These are phyloP conservation scores for Tricholoma sp. DNA, from an alignment of 768 basidiomycete genomes.

Conservation along the genomic window DNA sequence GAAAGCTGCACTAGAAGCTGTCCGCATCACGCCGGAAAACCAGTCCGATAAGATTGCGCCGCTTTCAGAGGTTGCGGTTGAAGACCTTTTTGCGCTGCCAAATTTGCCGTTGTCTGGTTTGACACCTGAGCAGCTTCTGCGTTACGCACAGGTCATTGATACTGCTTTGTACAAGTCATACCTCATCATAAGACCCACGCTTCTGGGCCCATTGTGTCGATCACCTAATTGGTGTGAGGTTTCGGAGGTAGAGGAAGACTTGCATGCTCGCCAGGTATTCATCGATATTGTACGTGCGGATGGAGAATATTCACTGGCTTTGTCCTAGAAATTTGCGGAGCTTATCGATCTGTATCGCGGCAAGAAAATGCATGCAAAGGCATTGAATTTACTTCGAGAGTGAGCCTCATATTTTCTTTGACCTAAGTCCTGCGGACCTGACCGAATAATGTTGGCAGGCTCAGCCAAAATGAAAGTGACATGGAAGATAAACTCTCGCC, in stretches of 20 bases:
- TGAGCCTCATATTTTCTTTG: constrained; percentile 33
- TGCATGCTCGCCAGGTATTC: constrained; percentile 69
- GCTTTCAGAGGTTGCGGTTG: constrained; percentile 65
- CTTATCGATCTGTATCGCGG: constrained; percentile 89
- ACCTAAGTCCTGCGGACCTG: neutral
- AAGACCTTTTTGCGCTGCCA: constrained; percentile 76
- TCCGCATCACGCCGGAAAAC: constrained; percentile 60
- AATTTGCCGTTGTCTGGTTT: constrained; percentile 66
- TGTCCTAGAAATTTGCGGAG: constrained; percentile 79
- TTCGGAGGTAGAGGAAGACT: constrained; percentile 83
- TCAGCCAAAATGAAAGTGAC: constrained; percentile 75
- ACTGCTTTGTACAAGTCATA: constrained; percentile 95
- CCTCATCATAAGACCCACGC: constrained; percentile 69
- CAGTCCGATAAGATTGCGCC: constrained; percentile 65
- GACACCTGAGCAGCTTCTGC: constrained; percentile 78
- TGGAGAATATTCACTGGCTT: constrained; percentile 1
- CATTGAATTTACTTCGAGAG: constrained; percentile 80
- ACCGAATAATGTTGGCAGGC: constrained; percentile 35
- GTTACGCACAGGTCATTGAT: constrained; percentile 91
- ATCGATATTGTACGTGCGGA: neutral
- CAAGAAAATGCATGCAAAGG: constrained; percentile 92
- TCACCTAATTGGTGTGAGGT: constrained; percentile 98
- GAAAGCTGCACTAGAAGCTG: constrained; percentile 63
- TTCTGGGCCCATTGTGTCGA: constrained; percentile 85
- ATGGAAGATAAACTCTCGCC: constrained; percentile 74